Base-by-base conservation (phyloP, 192 early-diverging fungal species). In the Geranomyces michiganensis region DNA sequence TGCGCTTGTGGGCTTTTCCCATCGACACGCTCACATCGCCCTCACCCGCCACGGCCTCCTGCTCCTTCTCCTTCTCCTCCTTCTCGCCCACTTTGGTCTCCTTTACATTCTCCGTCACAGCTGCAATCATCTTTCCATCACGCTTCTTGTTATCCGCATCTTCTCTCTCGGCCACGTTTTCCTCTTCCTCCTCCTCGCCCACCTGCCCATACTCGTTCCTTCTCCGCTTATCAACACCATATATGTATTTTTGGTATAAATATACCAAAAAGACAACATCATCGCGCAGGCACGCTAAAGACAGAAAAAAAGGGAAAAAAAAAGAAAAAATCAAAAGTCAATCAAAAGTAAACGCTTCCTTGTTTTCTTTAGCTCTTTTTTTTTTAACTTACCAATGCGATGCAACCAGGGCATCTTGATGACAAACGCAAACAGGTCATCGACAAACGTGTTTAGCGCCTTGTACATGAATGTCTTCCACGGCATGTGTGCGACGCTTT, bases 401-500 rank as follows among this genome's bases (percentile, higher is more conserved):
- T 64, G 62, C 29, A 70, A 56, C 68, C 36, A 56, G 13, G 68
- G 58, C 68, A 70, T 59, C 56, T 93, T 94, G 81, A 96, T 94
- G 24, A 92, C 87, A 78, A 95, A 96, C 14, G 92, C 92, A 83
- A 96, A 96, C 70, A 96, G 71, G 69, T 96, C 94, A 76, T 96
- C 93, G 43, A 86, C 83, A 49, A 86, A 86, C 7, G 85, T 86
- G 75, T 86, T 86, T 22, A 86, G 66, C 6, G 85, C 82, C 77
- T 96, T 96, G 84, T 96, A 96, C 89, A 93, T 93, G 70, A 96
- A 87, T 9, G 94, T 94, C 61, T 89, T 90, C 91, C 92, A 94
- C 7, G 93, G 93, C 94, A 96, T 96, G 71, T 96, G 93, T 0
- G 93, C 93, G 0, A 96, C 90, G 60, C 85, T 81, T 62, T 89